Evolutionary conservation across 2,329 filamentous ascomycete species (phyloP), one percentile per base, ranked within the genome.

Genomic region (Cercospora beticola): DNA sequence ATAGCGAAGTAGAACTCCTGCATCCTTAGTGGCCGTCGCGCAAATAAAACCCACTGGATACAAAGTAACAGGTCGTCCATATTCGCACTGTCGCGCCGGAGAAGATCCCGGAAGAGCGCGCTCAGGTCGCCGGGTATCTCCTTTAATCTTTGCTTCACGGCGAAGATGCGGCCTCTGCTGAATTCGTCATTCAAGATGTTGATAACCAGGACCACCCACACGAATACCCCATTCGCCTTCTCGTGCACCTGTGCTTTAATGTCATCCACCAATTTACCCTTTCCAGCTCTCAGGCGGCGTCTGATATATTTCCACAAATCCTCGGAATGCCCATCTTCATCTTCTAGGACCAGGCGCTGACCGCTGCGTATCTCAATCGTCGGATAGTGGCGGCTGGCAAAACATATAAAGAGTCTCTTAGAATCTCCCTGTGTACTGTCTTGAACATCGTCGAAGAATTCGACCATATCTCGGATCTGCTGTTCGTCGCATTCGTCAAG

Each of bases 21-120:
- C 0, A 77, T 81, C 0, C 56, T 77, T 0, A 88, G 66, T 0
- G 86, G 83, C 0, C 76, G 70, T 7, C 74, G 77, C 0, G 87
- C 79, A 26, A 82, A 88, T 0, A 89, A 77, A 0, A 89, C 78
- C 83, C 84, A 89, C 21, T 84, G 81, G 0, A 89, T 68, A 31
- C 82, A 87, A 0, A 86, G 70, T 0, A 81, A 65, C 0, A 88
- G 70, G 0, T 80, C 76, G 0, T 83, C 76, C 58, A 77, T 76
- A 5, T 86, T 79, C 0, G 78, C 43, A 0, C 65, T 18, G 62
- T 89, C 86, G 16, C 85, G 79, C 7, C 52, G 64, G 3, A 89
- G 65, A 0, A 89, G 85, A 16, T 85, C 77, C 2, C 77, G 78
- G 68, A 90, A 89, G 0, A 89, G 72, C 0, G 84, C 77, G 40